Evolutionary conservation across 2,329 filamentous ascomycete species (phyloP).

Genomic region (Passalora sequoiae): DNA sequence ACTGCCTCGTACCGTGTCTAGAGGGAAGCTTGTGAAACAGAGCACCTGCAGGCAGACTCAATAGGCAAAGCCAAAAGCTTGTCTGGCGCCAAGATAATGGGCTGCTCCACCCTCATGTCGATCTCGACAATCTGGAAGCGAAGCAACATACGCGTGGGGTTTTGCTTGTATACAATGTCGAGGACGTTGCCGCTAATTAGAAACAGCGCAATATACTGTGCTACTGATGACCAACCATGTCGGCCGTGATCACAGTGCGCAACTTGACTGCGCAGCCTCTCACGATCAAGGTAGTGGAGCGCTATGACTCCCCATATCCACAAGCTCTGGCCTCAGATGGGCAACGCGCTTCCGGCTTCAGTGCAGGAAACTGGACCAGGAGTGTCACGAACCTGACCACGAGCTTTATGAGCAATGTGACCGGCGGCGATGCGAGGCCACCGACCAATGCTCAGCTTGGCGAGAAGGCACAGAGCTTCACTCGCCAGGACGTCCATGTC

Average conservation of each 20-base stretch:
- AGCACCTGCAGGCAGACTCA: no score
- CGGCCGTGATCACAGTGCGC: slow-evolving; percentile 69
- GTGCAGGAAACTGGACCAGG: slow-evolving; percentile 34
- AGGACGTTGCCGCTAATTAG: no score
- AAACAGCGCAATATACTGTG: no score
- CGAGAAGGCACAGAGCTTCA: slow-evolving; percentile 56
- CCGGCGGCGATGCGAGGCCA: slow-evolving; percentile 25
- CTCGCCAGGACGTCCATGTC: slow-evolving; percentile 58
- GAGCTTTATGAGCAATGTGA: slow-evolving; percentile 32
- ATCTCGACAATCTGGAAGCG: no score
- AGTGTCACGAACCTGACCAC: slow-evolving; percentile 33
- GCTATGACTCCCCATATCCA: slow-evolving; percentile 57
- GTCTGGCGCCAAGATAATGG: no score
- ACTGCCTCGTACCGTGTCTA: no score
- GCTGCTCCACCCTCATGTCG: no score
- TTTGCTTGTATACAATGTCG: no score
- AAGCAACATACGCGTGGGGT: no score
- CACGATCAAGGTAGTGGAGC: slow-evolving; percentile 67
- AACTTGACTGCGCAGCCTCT: slow-evolving; percentile 74
- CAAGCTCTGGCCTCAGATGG: slow-evolving; percentile 25
- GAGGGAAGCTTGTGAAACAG: no score
- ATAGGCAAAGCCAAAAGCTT: no score
- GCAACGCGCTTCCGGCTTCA: slow-evolving; percentile 19
- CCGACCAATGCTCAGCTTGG: slow-evolving; percentile 43
- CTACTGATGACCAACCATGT: no score